Base-by-base conservation (phyloP, 345 rosid genomes). In the Turritis glabra region DNA sequence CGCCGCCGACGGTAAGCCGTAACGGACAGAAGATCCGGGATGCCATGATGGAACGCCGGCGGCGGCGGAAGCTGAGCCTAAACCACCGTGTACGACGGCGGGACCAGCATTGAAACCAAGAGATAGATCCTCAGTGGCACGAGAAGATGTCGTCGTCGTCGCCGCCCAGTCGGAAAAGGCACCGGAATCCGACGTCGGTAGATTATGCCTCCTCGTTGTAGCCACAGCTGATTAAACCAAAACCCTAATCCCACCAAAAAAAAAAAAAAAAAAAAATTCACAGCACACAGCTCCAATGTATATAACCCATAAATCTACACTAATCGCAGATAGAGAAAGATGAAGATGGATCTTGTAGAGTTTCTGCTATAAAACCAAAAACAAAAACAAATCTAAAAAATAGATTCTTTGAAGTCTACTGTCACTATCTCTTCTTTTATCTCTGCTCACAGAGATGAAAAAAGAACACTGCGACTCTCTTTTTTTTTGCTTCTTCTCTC, bases 101-200 rank as follows among this genome's bases (percentile, higher is more conserved):
- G 93, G 87, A 23, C 86, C 92, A 80, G 94, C 96, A 86, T 88
- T 95, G 82, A 92, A 95, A 77, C 99, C 99, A 77, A 95, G 96
- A 5, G 98, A 95, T 26, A 95, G 94, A 67, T 95, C 98, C 82
- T 89, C 97, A 10, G 91, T 82, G 46, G 86, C 85, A 17, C 88
- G 90, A 41, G 90, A 80, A 37, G 89, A 68, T 29, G 90, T 72
- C 51, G 95, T 75, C 29, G 92, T 75, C 19, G 92, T 71, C 11
- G 88, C 65, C 3, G 87, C 81, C 98, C 97, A 94, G 81, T 91
- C 99, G 27, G 92, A 92, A 69, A 91, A 91, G 50, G 98, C 97
- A 78, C 97, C 97, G 29, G 98, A 84, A 69, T 92, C 98, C 19
- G 96, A 89, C 73, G 73, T 57, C 48, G 87, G 72, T 8, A 87